phyloP scores from a whole-genome alignment of 371 early-diverging fungal species.

The Thermomucor indicae-seudaticae region DNA sequence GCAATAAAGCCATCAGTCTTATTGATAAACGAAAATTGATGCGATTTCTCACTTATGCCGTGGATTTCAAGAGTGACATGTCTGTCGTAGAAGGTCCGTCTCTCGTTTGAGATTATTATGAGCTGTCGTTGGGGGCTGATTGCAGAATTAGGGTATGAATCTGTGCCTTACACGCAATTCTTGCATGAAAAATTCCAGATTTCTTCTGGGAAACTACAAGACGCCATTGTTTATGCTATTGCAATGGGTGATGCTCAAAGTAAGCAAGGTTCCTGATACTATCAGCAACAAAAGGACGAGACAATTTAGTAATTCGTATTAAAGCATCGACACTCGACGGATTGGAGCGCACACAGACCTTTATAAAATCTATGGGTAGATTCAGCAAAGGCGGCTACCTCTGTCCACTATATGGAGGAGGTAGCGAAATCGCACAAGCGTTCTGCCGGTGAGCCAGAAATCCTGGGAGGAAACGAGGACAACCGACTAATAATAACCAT shows the following conservation, averaged over 20 bases:
- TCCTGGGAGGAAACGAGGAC: not conserved
- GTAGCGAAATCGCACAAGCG: conserved; percentile 87
- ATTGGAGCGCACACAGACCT: conserved; percentile 57
- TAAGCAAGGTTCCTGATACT: too few species aligned
- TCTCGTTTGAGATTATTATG: not conserved
- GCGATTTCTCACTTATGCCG: conserved; percentile 76
- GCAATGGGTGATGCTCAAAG: conserved; percentile 54
- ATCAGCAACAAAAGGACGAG: not conserved
- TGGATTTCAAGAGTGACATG: conserved; percentile 42
- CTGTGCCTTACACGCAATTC: conserved; percentile 36
- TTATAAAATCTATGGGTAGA: conserved; percentile 82
- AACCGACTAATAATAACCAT: too few species aligned
- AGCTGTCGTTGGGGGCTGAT: not conserved
- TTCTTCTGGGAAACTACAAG: conserved; percentile 55
- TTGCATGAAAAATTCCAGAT: conserved; percentile 64
- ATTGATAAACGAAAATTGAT: conserved; percentile 88
- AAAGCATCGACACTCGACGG: conserved; percentile 48
- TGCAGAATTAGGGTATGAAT: not conserved
- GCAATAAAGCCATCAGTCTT: conserved; percentile 64
- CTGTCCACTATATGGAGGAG: conserved; percentile 84
- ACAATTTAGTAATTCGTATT: not conserved
- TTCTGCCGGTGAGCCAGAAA: conserved; percentile 72
- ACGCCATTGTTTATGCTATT: conserved; percentile 71
- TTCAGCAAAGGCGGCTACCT: conserved; percentile 84
- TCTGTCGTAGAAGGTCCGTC: conserved; percentile 26